phyloP scores from a whole-genome alignment of 129 eudicot species.

The Ambrosia artemisiifolia region DNA sequence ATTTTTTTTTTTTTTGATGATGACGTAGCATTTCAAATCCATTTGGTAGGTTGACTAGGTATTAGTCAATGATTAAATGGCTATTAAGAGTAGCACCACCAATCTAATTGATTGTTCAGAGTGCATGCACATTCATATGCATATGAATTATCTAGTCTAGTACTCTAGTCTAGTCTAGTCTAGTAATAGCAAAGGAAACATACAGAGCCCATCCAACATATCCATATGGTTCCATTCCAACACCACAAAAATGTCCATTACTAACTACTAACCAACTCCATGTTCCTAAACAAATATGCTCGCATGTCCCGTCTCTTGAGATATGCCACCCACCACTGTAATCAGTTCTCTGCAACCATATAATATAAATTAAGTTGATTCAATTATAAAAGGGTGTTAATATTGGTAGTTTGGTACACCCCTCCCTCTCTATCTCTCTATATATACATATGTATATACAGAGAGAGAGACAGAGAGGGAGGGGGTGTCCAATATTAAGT shows the following conservation, averaged over 20 bases:
- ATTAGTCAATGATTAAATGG: neutral
- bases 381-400: too few relatives aligned
- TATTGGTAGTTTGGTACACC: too few relatives aligned
- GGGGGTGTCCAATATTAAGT: too few relatives aligned
- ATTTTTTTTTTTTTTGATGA: too few relatives aligned
- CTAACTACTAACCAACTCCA: neutral
- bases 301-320: constrained; percentile 50
- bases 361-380: too few relatives aligned
- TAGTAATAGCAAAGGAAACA: neutral
- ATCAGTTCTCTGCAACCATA: constrained; percentile 44
- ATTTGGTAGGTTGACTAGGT: neutral
- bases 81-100: neutral
- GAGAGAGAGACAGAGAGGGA: too few relatives aligned
- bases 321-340: constrained; percentile 42
- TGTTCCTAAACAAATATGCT: constrained; percentile 52
- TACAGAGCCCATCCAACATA: neutral
- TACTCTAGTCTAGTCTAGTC: constrained; percentile 6
- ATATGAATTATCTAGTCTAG: neutral
- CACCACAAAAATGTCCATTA: constrained; percentile 10
- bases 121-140: neutral
- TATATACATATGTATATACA: too few relatives aligned
- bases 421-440: too few relatives aligned
- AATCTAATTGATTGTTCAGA: neutral
- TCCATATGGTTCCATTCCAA: neutral
- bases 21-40: neutral